Percentiles rank a stretch among this genome's conserved stretches.
phyloP scores from a whole-genome alignment of 495 filamentous ascomycete genomes.

The Trichocladium antarcticum region DNA sequence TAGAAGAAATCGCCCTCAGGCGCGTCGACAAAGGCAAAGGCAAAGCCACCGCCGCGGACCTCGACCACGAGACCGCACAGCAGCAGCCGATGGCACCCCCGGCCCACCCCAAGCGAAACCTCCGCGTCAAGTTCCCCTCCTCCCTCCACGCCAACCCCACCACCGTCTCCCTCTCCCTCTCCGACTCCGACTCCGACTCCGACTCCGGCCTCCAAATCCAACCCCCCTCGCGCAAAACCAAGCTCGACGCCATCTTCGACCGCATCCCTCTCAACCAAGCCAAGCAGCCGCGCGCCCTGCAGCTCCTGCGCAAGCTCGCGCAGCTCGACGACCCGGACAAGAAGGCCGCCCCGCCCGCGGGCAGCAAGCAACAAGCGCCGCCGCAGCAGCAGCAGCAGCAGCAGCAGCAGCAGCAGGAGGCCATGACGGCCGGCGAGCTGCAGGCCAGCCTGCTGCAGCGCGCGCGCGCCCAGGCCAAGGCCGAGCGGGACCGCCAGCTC shows the following conservation, averaged over 20 bases:
- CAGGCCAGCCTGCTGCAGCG: conserved; percentile 53
- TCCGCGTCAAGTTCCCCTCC: conserved; percentile 35
- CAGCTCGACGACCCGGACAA: conserved; percentile 52
- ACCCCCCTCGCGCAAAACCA: conserved; percentile 26
- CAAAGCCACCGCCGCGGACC: conserved; percentile 30
- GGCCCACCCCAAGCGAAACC: conserved; percentile 25
- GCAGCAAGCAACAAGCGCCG: conserved; percentile 9
- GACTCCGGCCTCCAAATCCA: conserved; percentile 34
- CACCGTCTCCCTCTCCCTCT: conserved; percentile 15
- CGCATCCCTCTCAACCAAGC: conserved; percentile 47
- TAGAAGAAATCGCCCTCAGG: conserved; percentile 23
- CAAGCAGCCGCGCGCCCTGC: conserved; percentile 54
- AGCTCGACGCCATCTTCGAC: conserved; percentile 54
- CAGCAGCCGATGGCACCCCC: neutral
- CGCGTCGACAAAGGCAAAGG: conserved; percentile 46
- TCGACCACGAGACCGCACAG: conserved; percentile 6
- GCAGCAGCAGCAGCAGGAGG: conserved; percentile 24
- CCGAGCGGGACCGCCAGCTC: conserved; percentile 68
- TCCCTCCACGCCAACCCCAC: conserved; percentile 20
- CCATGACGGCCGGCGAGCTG: conserved; percentile 59
- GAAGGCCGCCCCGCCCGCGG: conserved; percentile 8
- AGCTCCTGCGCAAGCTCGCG: conserved; percentile 59
- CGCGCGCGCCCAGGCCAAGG: conserved; percentile 67
- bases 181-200: conserved; percentile 24
- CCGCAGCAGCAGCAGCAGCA: conserved; percentile 17